Base-by-base conservation (phyloP, 2,329 filamentous ascomycete genomes). In the Amesomyces nigricolor region DNA sequence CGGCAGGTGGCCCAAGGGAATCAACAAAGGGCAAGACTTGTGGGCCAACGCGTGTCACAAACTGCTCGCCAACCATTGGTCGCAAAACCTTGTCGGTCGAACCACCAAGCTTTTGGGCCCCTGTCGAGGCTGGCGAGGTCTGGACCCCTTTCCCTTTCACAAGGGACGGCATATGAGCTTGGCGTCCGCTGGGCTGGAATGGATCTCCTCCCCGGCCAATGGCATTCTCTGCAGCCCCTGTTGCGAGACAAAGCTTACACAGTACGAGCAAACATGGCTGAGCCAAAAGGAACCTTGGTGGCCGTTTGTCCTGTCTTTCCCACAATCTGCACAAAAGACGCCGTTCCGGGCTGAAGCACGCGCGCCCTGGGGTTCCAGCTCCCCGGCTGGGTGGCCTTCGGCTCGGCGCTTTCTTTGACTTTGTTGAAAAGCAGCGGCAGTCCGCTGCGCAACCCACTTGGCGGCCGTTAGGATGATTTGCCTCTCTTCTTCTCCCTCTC, bases 171-270 rank as follows among this genome's bases (percentile, higher is more conserved):
- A 48, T 30, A 32, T 44, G 29, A 5, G 19, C 51, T 54, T 54
- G 51, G 51, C 51, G 26, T 29, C 51, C 46, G 43, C 32, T 30
- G 29, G 40, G 51, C 26, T 54, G 55, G 50, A 37, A 38, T 49
- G 37, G n/a, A 38, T 29, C 19, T n/a, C 16, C 32, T 26, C n/a
- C 30, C 11, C 4, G 30, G 10, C 47, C 43, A 48, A 47, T 47
- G 1, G n/a, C 14, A 8, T 39, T 8, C 39, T 5, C 29, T 17
- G 8, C 11, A 4, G 19, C 22, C 49, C 44, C 30, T 49, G 32
- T 30, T 13, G 13, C n/a, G 14, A 14, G 43, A n/a, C 35, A 5
- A 19, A 35, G 45, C 49, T 52, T 49, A 56, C 54, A 56, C 49
- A 53, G 49, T 56, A 40, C 13, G 16, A 40, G 14, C 13, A 40